Conservation (phyloP, 768 basidiomycete species). For the Tylopilus rubrobrunneus region DNA sequence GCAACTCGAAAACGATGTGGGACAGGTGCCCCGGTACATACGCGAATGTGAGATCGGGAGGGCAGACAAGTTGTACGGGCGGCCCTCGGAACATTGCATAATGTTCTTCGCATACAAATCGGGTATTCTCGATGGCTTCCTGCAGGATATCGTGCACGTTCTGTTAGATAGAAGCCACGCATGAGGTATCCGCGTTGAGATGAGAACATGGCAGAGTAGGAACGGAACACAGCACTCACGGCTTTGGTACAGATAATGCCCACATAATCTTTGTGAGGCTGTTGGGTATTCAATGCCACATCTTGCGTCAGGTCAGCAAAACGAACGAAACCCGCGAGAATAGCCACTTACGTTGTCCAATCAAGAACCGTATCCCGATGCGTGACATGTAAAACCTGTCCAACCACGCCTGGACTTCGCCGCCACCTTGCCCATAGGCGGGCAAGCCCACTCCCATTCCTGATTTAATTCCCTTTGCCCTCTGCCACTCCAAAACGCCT, state of each 20-base stretch:
- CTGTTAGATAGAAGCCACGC: slow-evolving; percentile 29
- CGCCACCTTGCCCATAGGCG: slow-evolving; percentile 59
- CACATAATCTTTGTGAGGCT: slow-evolving; percentile 86
- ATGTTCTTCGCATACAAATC: slow-evolving; percentile 92
- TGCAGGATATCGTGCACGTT: slow-evolving; percentile 95
- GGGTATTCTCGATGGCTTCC: slow-evolving; percentile 97
- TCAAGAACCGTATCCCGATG: slow-evolving; percentile 92
- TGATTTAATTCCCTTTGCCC: slow-evolving; percentile 32
- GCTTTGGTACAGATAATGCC: slow-evolving; percentile 96
- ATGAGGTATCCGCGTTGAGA: neutral
- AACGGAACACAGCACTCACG: slow-evolving; percentile 39
- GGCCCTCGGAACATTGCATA: slow-evolving; percentile 94
- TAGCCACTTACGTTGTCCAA: slow-evolving; percentile 78
- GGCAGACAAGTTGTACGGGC: slow-evolving; percentile 94
- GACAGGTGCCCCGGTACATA: slow-evolving; percentile 97
- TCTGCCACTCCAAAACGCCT: slow-evolving; percentile 96
- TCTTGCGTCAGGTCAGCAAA: slow-evolving; percentile 43
- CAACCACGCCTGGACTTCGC: slow-evolving; percentile 93
- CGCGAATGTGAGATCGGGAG: slow-evolving; percentile 77
- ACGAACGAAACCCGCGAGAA: neutral
- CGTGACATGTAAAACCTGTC: slow-evolving; percentile 96
- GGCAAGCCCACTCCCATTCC: slow-evolving; percentile 24
- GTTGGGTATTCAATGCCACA: slow-evolving; percentile 87
- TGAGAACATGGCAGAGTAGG: neutral
- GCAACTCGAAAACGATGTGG: slow-evolving; percentile 93